phyloP scores from a whole-genome alignment of 2,329 filamentous ascomycete species.

The Aureobasidium sp. region DNA sequence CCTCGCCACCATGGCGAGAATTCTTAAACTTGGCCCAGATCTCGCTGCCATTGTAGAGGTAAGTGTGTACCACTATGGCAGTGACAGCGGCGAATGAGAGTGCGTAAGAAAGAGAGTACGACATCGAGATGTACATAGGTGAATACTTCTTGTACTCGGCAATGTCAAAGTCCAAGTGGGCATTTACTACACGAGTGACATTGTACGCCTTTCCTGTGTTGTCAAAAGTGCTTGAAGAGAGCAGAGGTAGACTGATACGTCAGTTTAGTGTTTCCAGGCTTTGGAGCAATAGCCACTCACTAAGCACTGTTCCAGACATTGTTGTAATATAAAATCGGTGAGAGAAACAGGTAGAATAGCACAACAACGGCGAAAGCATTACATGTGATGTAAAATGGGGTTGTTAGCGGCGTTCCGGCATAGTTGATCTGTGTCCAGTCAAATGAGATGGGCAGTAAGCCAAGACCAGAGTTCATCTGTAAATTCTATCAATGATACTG shows the following conservation, averaged over 20 bases:
- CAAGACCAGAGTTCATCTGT: not conserved
- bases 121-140: not conserved
- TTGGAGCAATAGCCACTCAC: not conserved
- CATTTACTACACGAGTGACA: not conserved
- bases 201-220: not conserved
- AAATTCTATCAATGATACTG: too few species aligned
- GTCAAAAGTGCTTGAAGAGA: not conserved
- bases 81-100: not conserved
- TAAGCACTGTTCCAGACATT: not conserved
- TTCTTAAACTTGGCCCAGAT: not conserved
- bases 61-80: not conserved
- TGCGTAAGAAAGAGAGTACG: not conserved
- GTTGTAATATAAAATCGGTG: not conserved
- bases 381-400: not conserved
- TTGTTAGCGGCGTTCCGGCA: not conserved
- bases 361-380: not conserved
- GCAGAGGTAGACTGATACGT: not conserved
- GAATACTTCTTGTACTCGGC: not conserved
- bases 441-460: not conserved
- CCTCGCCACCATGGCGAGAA: not conserved
- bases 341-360: not conserved
- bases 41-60: not conserved
- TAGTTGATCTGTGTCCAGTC: not conserved
- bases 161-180: not conserved
- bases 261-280: not conserved